Percentiles rank a stretch among this genome's conserved stretches.
Evolutionary conservation across 2,329 filamentous ascomycete species (phyloP).

Genomic region (Arthrobotrys sinensis): DNA sequence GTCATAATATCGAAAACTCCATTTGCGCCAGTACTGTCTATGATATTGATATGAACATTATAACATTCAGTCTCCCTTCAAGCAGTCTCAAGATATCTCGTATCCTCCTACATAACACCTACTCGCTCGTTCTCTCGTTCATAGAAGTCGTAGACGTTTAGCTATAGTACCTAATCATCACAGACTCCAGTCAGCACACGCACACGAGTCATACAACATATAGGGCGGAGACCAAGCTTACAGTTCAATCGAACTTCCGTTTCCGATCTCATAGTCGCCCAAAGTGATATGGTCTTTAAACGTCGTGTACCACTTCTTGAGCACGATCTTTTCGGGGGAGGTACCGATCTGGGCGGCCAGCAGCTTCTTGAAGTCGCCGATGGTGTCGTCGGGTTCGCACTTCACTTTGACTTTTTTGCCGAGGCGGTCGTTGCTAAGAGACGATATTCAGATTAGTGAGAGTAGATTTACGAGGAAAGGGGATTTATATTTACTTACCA

Average conservation of each 20-base stretch:
- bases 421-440: slow-evolving; percentile 76
- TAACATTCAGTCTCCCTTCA: neutral
- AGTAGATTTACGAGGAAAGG: slow-evolving; percentile 62
- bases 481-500: slow-evolving; percentile 66
- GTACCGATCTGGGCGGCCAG: slow-evolving; percentile 63
- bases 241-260: slow-evolving; percentile 63
- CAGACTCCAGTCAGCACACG: neutral
- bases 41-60: slow-evolving; percentile 8
- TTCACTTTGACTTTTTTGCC: slow-evolving; percentile 64
- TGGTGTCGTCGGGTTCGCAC: slow-evolving; percentile 64
- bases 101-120: neutral
- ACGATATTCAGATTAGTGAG: neutral
- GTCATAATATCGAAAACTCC: slow-evolving; percentile 10
- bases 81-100: neutral
- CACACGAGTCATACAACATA: neutral
- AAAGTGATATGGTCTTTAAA: slow-evolving; percentile 65
- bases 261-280: slow-evolving; percentile 64
- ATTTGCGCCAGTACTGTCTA: slow-evolving; percentile 29
- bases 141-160: neutral
- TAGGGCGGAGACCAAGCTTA: slow-evolving; percentile 39
- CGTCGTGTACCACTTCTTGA: slow-evolving; percentile 63
- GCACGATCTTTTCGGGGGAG: slow-evolving; percentile 64
- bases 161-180: slow-evolving; percentile 43
- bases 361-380: slow-evolving; percentile 64
- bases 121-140: no score